A percentile compares a stretch with the other conserved stretches of the same genome.
These are phyloP conservation scores for Phaseolus lunatus DNA, from an alignment of 306 rosid species.

Conservation along the genomic window DNA sequence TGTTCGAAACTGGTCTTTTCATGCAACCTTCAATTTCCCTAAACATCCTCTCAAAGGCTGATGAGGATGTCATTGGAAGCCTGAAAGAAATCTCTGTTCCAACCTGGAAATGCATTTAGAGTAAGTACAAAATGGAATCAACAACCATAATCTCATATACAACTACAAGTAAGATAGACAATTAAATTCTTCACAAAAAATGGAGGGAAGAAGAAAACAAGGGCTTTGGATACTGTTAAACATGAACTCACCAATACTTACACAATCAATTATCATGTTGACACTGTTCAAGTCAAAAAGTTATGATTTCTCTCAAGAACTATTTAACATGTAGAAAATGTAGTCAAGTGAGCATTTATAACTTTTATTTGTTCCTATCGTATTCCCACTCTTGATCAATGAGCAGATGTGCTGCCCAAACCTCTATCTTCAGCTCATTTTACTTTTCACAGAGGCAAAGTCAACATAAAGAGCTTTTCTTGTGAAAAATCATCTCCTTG, in stretches of 20 bases:
- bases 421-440: too few species aligned
- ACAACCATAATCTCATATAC: conserved; percentile 18
- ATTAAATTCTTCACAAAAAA: conserved; percentile 34
- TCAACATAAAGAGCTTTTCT: too few species aligned
- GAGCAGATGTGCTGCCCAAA: too few species aligned
- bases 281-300: conserved; percentile 15
- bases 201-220: conserved; percentile 11
- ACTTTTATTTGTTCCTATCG: not conserved
- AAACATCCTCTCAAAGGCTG: conserved; percentile 86
- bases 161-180: conserved; percentile 24
- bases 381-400: too few species aligned
- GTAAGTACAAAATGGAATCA: conserved; percentile 40
- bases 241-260: conserved; percentile 15
- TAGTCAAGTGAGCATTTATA: not conserved
- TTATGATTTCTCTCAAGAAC: conserved; percentile 16
- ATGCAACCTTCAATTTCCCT: conserved; percentile 96
- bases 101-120: conserved; percentile 67
- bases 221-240: conserved; percentile 18
- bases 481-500: too few species aligned
- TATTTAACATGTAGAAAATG: not conserved
- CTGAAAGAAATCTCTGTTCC: conserved; percentile 98
- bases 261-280: conserved; percentile 14
- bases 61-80: conserved; percentile 92
- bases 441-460: too few species aligned
- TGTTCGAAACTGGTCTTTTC: conserved; percentile 54